Conservation (phyloP, 306 rosid genomes). For the Pterocarpus santalinus region DNA sequence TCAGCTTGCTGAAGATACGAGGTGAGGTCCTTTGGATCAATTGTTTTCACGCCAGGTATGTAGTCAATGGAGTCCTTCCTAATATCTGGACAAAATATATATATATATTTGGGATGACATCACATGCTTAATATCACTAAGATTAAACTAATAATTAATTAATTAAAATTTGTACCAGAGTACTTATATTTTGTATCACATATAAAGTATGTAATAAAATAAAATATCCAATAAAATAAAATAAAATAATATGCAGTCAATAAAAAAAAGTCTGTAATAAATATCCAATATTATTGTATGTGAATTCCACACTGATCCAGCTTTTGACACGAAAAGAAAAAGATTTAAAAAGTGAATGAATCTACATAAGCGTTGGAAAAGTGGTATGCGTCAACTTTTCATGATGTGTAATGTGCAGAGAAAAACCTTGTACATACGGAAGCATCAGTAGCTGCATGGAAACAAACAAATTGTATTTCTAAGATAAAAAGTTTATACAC, state of each 20-base stretch:
- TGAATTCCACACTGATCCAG: not conserved
- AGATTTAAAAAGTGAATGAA: not conserved
- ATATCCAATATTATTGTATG: too few relatives aligned
- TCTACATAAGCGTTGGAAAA: not conserved
- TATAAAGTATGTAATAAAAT: too few relatives aligned
- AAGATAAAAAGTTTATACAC: too few relatives aligned
- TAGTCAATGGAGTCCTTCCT: slow-evolving; percentile 63
- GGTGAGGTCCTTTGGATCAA: slow-evolving; percentile 58
- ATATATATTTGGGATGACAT: not conserved
- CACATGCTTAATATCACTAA: not conserved
- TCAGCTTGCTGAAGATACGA: slow-evolving; percentile 61
- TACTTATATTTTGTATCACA: not conserved
- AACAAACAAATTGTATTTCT: not conserved
- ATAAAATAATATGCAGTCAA: too few relatives aligned
- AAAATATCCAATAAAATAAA: too few relatives aligned
- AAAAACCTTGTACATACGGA: not conserved
- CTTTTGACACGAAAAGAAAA: not conserved
- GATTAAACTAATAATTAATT: not conserved
- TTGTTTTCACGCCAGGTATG: slow-evolving; percentile 64
- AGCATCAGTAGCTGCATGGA: not conserved
- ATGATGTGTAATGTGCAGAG: not conserved
- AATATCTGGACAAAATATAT: slow-evolving; percentile 30
- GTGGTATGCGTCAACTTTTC: not conserved
- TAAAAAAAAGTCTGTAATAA: too few relatives aligned
- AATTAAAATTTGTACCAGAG: not conserved